A percentile compares a stretch with the other conserved stretches of the same genome.
phyloP scores from a whole-genome alignment of 129 eudicot species.

The Centrapalus pauciflorus region DNA sequence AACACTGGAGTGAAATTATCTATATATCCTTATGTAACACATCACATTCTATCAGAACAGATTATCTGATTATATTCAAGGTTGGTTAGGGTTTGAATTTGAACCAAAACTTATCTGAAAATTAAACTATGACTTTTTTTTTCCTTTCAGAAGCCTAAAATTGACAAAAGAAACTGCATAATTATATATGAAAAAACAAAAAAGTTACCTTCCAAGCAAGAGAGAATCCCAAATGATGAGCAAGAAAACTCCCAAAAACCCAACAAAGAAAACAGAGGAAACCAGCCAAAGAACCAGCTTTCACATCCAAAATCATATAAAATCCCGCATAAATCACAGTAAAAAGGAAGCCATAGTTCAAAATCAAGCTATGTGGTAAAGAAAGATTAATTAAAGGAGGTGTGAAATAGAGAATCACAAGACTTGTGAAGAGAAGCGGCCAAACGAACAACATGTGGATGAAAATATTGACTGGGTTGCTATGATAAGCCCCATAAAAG shows the following conservation, averaged over 20 bases:
- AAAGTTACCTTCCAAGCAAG: conserved; percentile 73
- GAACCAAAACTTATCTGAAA: not conserved
- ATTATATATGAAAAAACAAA: not conserved
- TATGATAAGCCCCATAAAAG: conserved; percentile 91
- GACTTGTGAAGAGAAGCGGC: conserved; percentile 67
- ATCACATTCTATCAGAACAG: too few relatives aligned
- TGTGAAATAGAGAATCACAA: conserved; percentile 55
- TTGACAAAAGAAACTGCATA: not conserved
- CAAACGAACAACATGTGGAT: conserved; percentile 86
- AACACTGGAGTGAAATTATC: too few relatives aligned
- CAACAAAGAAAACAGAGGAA: conserved; percentile 53
- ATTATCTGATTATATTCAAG: too few relatives aligned
- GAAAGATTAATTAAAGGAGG: conserved; percentile 43
- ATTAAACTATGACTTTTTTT: not conserved
- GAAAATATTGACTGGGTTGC: conserved; percentile 71
- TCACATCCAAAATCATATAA: conserved; percentile 59
- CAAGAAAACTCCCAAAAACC: conserved; percentile 60
- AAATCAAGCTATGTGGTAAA: conserved; percentile 28
- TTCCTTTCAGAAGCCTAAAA: not conserved
- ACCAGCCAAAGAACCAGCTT: conserved; percentile 75
- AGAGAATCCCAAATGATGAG: conserved; percentile 53
- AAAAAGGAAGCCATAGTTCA: conserved; percentile 60
- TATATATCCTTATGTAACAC: too few relatives aligned
- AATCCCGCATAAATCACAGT: conserved; percentile 50
- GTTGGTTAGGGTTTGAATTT: not conserved